phyloP scores from a whole-genome alignment of 306 rosid genomes.

The Acmispon strigosus region DNA sequence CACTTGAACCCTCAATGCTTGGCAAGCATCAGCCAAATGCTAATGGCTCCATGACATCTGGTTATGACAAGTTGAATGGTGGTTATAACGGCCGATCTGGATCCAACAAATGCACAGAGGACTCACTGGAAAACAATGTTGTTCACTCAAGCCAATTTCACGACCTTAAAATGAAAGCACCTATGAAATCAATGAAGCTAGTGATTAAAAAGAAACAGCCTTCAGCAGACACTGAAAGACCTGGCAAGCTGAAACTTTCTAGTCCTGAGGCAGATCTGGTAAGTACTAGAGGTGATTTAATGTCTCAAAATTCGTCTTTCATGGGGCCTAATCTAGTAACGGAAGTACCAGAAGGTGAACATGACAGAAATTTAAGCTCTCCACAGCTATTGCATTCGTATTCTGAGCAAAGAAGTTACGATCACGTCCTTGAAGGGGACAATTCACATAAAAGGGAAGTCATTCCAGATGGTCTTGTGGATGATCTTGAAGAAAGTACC shows the following conservation, averaged over 20 bases:
- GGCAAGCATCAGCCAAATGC: conserved; percentile 20
- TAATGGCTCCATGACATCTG: conserved; percentile 21
- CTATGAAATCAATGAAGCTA: conserved; percentile 41
- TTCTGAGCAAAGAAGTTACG: conserved; percentile 19
- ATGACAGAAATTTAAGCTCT: conserved; percentile 34
- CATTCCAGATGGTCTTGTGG: conserved; percentile 34
- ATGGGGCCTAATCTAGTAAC: conserved; percentile 20
- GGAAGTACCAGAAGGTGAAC: conserved; percentile 32
- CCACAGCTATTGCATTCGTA: conserved; percentile 16
- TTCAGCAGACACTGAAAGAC: conserved; percentile 23
- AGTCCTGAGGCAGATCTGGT: conserved; percentile 23
- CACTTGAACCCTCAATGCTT: conserved; percentile 20
- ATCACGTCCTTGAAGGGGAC: conserved; percentile 12
- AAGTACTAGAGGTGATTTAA: conserved; percentile 31
- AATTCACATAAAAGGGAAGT: conserved; percentile 23
- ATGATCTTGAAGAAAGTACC: conserved; percentile 34
- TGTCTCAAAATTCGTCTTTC: conserved; percentile 28
- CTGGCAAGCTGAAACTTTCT: conserved; percentile 35
- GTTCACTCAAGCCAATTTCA: conserved; percentile 16
- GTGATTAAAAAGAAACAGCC: conserved; percentile 41
- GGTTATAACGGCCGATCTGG: conserved; percentile 24
- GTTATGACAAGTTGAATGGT: conserved; percentile 20
- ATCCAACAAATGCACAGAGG: conserved; percentile 25
- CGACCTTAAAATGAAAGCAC: conserved; percentile 44
- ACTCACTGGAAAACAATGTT: conserved; percentile 26